Evolutionary conservation across 495 filamentous ascomycete species (phyloP).

Genomic region (Schizothecium vesticola): DNA sequence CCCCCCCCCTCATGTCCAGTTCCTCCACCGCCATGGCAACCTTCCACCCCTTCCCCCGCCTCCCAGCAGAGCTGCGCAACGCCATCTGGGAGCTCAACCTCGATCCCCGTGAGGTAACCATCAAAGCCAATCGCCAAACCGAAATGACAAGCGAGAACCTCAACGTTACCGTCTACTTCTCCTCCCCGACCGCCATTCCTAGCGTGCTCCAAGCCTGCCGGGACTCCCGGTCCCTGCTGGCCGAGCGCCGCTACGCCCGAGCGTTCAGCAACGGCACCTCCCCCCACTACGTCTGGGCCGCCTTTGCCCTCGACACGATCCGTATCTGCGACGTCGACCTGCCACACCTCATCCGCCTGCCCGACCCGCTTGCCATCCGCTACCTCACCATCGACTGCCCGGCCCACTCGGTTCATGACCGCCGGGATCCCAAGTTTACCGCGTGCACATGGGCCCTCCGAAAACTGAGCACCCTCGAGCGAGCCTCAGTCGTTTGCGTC

Average conservation of each 20-base stretch:
- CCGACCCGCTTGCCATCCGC: neutral
- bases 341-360: neutral
- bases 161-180: neutral
- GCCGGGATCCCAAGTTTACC: neutral
- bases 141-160: neutral
- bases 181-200: neutral
- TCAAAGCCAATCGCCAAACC: neutral
- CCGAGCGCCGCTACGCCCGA: neutral
- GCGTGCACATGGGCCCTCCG: neutral
- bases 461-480: neutral
- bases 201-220: neutral
- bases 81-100: neutral
- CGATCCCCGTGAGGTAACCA: neutral
- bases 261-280: neutral
- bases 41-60: neutral
- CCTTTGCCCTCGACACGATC: neutral
- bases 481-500: neutral
- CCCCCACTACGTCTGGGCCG: neutral
- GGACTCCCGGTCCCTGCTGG: neutral
- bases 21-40: neutral
- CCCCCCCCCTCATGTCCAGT: too few species aligned
- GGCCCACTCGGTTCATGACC: neutral
- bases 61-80: neutral
- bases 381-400: neutral
- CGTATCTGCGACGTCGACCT: neutral